These are phyloP conservation scores for Mytilinidion resinicola DNA, from an alignment of 495 filamentous ascomycete genomes.

Conservation along the genomic window DNA sequence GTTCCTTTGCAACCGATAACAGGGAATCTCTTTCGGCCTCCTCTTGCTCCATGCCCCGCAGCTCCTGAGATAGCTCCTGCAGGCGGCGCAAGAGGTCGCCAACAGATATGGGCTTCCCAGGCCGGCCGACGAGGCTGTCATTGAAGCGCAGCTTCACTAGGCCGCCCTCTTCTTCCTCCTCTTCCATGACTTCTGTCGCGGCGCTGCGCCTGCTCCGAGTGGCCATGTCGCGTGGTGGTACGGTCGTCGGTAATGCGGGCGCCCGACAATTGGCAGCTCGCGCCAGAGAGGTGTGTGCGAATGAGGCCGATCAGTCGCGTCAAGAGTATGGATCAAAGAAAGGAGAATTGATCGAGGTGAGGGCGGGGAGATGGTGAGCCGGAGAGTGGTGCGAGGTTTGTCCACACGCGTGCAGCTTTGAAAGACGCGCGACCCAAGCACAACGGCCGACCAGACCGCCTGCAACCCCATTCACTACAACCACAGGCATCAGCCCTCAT, in stretches of 20 bases:
- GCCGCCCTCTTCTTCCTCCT: slow-evolving; percentile 25
- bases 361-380: no score
- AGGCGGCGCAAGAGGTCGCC: slow-evolving; percentile 76
- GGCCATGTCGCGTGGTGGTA: slow-evolving; percentile 13
- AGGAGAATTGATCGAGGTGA: no score
- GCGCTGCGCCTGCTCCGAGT: slow-evolving; percentile 26
- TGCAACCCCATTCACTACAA: no score
- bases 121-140: slow-evolving; percentile 84
- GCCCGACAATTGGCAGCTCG: no score
- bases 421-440: no score
- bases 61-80: slow-evolving; percentile 72
- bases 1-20: slow-evolving; percentile 77
- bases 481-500: no score
- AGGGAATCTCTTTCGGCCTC: slow-evolving; percentile 74
- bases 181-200: slow-evolving; percentile 26
- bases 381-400: no score
- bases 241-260: neutral
- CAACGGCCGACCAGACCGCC: no score
- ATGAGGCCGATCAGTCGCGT: neutral
- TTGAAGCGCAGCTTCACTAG: slow-evolving; percentile 58
- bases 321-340: no score
- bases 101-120: slow-evolving; percentile 79
- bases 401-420: no score
- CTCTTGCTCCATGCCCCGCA: slow-evolving; percentile 82
- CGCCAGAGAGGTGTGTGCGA: neutral